A percentile compares a stretch with the other conserved stretches of the same genome.
phyloP scores from a whole-genome alignment of 2,329 filamentous ascomycete species.

The Phyllosticta citriasiana region DNA sequence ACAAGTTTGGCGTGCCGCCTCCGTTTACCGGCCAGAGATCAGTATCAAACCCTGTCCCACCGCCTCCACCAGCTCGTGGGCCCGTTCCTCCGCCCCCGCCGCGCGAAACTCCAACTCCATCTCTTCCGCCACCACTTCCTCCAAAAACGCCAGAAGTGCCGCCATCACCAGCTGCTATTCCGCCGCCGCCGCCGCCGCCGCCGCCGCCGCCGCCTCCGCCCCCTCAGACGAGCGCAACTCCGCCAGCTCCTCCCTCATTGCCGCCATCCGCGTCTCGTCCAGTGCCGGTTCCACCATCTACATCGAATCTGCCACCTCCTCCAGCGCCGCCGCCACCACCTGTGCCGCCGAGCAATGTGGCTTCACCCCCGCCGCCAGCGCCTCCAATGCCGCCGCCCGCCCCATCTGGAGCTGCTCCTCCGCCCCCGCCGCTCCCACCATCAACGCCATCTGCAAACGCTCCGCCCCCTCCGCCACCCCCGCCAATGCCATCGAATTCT shows the following conservation, averaged over 20 bases:
- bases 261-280: constrained; percentile 23
- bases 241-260: constrained; percentile 16
- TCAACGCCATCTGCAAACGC: constrained; percentile 14
- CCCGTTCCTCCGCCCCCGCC: constrained; percentile 50
- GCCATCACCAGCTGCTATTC: constrained; percentile 15
- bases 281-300: constrained; percentile 20
- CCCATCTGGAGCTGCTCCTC: constrained; percentile 20
- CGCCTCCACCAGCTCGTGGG: constrained; percentile 64
- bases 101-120: constrained; percentile 23
- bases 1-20: constrained; percentile 68
- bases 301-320: constrained; percentile 33
- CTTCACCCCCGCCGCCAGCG: constrained; percentile 21
- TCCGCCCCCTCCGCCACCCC: constrained; percentile 21
- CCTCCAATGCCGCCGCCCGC: constrained; percentile 34
- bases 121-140: constrained; percentile 51
- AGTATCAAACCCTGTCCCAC: constrained; percentile 46
- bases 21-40: constrained; percentile 58
- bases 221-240: constrained; percentile 16
- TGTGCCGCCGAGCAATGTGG: constrained; percentile 6
- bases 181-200: constrained; percentile 21
- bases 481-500: constrained; percentile 22
- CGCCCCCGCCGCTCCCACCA: constrained; percentile 27
- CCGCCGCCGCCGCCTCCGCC: constrained; percentile 22
- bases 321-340: constrained; percentile 12
- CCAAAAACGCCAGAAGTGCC: constrained; percentile 32